These are phyloP conservation scores for Tremella yokohamensis DNA, from an alignment of 768 basidiomycete genomes.

Conservation along the genomic window DNA sequence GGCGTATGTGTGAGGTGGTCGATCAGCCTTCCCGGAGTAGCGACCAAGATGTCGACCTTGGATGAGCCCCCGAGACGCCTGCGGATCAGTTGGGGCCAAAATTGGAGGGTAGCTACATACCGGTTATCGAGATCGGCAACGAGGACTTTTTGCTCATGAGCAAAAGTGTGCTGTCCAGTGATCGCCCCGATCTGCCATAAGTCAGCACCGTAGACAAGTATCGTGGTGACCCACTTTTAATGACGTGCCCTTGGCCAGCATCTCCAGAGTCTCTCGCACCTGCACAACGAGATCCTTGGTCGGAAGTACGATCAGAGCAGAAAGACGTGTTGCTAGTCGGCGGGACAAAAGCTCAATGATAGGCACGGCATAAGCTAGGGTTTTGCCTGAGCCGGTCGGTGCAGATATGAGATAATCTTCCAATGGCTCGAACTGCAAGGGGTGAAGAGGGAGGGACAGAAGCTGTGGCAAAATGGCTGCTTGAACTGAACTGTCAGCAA, in stretches of 20 bases:
- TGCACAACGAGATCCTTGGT: constrained; percentile 90
- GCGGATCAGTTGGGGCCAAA: not conserved
- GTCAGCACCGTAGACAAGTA: not conserved
- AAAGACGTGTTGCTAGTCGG: constrained; percentile 73
- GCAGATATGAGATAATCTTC: constrained; percentile 90
- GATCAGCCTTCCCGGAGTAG: constrained; percentile 90
- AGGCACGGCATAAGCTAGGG: constrained; percentile 89
- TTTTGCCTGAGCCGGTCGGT: constrained; percentile 97
- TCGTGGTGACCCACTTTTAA: constrained; percentile 62
- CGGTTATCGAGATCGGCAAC: constrained; percentile 60
- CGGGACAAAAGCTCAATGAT: constrained; percentile 78
- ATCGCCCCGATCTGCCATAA: constrained; percentile 63
- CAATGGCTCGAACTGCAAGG: constrained; percentile 66
- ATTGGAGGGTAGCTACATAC: constrained; percentile 53
- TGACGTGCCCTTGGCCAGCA: constrained; percentile 74
- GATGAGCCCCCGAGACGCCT: constrained; percentile 81
- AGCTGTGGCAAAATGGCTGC: constrained; percentile 80
- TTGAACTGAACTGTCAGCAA: constrained; percentile 64
- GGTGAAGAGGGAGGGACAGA: constrained; percentile 53
- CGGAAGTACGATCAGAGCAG: constrained; percentile 85
- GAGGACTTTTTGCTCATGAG: constrained; percentile 80
- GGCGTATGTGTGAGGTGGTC: constrained; percentile 85
- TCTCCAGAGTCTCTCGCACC: constrained; percentile 88
- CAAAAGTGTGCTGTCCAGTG: constrained; percentile 90
- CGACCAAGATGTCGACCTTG: constrained; percentile 88